A percentile compares a stretch with the other conserved stretches of the same genome.
phyloP scores from a whole-genome alignment of 75 land plant genomes.

The Picea glauca region DNA sequence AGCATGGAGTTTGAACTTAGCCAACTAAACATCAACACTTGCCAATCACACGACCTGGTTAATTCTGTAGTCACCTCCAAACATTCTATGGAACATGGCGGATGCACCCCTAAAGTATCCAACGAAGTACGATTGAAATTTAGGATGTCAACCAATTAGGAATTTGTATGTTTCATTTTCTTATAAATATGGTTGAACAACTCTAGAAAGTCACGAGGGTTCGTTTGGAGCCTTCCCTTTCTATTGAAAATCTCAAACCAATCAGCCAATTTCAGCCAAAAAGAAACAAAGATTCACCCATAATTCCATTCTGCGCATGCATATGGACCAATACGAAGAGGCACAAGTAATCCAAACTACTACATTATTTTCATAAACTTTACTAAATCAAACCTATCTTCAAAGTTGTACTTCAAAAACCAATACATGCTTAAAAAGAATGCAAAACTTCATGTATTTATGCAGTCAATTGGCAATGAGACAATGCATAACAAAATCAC shows the following conservation, averaged over 20 bases:
- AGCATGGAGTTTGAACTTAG: no score
- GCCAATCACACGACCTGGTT: not conserved
- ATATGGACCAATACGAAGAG: constrained; percentile 83
- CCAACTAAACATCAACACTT: not conserved
- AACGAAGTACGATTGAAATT: not conserved
- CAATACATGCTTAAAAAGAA: not conserved
- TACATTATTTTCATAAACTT: constrained; percentile 53
- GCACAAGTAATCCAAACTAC: constrained; percentile 52
- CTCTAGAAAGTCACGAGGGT: not conserved
- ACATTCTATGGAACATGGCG: not conserved
- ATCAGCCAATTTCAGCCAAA: not conserved
- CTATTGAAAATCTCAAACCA: not conserved
- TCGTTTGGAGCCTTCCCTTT: not conserved
- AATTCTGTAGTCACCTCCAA: not conserved
- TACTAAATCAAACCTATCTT: constrained; percentile 47
- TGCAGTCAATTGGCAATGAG: not conserved
- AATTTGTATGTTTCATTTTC: not conserved
- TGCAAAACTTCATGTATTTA: not conserved
- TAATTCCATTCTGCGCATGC: constrained; percentile 88
- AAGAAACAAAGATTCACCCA: constrained; percentile 45
- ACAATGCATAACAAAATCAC: not conserved
- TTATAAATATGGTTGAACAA: not conserved
- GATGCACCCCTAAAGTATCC: not conserved
- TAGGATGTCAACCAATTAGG: not conserved
- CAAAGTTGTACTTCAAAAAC: constrained; percentile 38